Evolutionary conservation across 345 rosid genomes (phyloP).

Genomic region (Aquilaria yunnanensis): DNA sequence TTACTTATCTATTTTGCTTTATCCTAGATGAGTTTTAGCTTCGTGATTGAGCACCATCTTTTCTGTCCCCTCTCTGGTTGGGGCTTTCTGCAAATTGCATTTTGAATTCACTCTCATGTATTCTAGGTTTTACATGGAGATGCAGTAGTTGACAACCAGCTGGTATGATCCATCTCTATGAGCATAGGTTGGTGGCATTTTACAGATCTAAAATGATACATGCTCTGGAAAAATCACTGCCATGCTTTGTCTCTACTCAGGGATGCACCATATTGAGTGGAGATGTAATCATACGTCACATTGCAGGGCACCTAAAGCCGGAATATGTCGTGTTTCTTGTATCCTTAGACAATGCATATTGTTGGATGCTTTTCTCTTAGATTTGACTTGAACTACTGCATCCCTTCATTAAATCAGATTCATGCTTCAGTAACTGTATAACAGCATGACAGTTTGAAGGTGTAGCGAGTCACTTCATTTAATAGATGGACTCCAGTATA

Average conservation of each 20-base stretch:
- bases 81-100: neutral
- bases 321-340: constrained; percentile 88
- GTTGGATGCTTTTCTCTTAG: neutral
- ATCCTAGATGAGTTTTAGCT: constrained; percentile 5
- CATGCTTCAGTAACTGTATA: too few species aligned
- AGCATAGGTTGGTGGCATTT: neutral
- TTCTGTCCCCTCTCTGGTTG: too few species aligned
- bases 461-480: too few species aligned
- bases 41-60: neutral
- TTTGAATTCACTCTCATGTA: constrained; percentile 1
- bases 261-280: constrained; percentile 96
- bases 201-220: constrained; percentile 1
- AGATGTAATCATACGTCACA: constrained; percentile 85
- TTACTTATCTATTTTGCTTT: too few species aligned
- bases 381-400: neutral
- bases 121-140: constrained; percentile 93
- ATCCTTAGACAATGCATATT: constrained; percentile 36
- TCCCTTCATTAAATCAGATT: neutral
- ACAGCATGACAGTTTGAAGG: too few species aligned
- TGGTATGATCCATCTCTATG: constrained; percentile 30
- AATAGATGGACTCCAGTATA: too few species aligned
- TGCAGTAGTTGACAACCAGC: constrained; percentile 73
- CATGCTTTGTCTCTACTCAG: constrained; percentile 23
- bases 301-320: constrained; percentile 72
- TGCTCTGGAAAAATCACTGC: too few species aligned